These are phyloP conservation scores for Tilletia setariae DNA, from an alignment of 1,284 basidiomycete genomes.

Conservation along the genomic window DNA sequence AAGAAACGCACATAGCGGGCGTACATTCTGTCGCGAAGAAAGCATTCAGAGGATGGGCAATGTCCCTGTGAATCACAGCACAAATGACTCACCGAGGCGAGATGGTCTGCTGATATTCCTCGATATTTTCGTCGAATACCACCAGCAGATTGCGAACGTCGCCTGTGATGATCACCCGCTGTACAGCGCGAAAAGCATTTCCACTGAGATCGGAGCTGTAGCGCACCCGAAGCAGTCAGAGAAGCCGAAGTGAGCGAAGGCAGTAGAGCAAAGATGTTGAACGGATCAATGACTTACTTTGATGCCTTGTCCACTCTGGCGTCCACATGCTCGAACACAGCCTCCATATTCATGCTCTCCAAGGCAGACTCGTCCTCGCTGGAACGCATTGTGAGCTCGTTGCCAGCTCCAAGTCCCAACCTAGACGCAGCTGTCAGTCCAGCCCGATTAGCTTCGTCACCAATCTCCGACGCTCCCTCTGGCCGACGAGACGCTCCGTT, in stretches of 20 bases:
- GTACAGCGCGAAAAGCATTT: constrained; percentile 80
- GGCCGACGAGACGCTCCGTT: background rate
- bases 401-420: background rate
- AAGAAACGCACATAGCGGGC: constrained; percentile 73
- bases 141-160: constrained; percentile 60
- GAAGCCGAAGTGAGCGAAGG: background rate
- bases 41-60: background rate
- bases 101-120: background rate
- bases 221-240: background rate
- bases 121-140: background rate
- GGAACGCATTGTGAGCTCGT: background rate
- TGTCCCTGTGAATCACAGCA: background rate
- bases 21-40: constrained; percentile 19
- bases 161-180: constrained; percentile 79
- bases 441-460: constrained; percentile 4
- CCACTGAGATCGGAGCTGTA: constrained; percentile 58
- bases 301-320: constrained; percentile 47
- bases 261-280: too few species aligned
- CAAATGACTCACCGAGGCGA: background rate
- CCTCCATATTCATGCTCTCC: constrained; percentile 58
- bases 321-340: constrained; percentile 62
- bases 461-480: background rate
- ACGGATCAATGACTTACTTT: background rate
- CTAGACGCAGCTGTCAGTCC: background rate
- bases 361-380: constrained; percentile 13